These are phyloP conservation scores for Coemansia sp. DNA, from an alignment of 192 early-diverging fungal species.

Conservation along the genomic window DNA sequence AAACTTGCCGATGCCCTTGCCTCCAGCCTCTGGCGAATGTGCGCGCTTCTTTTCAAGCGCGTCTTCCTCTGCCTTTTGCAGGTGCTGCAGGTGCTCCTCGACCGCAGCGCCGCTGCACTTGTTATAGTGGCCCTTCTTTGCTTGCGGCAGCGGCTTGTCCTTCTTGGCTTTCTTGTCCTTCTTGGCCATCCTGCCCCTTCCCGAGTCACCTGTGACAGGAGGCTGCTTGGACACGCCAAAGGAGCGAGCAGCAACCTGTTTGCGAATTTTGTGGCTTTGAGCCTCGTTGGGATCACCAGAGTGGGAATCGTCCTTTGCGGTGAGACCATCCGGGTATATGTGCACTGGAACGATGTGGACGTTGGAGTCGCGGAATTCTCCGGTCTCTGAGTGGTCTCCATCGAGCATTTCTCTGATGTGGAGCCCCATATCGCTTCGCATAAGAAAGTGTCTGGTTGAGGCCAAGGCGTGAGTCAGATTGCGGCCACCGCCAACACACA, in stretches of 20 bases:
- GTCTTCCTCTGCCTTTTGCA: constrained; percentile 30
- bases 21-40: constrained; percentile 20
- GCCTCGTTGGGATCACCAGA: constrained; percentile 35
- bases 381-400: constrained; percentile 34
- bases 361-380: constrained; percentile 63
- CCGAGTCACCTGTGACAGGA: background rate
- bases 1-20: constrained; percentile 9
- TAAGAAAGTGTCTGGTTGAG: constrained; percentile 76
- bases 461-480: constrained; percentile 81
- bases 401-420: constrained; percentile 59
- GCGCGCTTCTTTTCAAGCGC: constrained; percentile 32
- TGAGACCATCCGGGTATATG: constrained; percentile 57
- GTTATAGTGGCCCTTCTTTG: constrained; percentile 32
- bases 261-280: constrained; percentile 15
- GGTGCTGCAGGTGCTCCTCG: constrained; percentile 29
- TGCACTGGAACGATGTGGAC: constrained; percentile 66
- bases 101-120: constrained; percentile 32
- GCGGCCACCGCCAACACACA: constrained; percentile 71
- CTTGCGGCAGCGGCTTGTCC: constrained; percentile 17
- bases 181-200: background rate
- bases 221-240: constrained; percentile 31
- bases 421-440: constrained; percentile 61
- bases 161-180: constrained; percentile 10
- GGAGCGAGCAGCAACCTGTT: constrained; percentile 22
- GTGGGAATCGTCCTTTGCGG: background rate